These are phyloP conservation scores for Panicum hallii DNA, from an alignment of 202 grass and related monocot genomes.

Conservation along the genomic window DNA sequence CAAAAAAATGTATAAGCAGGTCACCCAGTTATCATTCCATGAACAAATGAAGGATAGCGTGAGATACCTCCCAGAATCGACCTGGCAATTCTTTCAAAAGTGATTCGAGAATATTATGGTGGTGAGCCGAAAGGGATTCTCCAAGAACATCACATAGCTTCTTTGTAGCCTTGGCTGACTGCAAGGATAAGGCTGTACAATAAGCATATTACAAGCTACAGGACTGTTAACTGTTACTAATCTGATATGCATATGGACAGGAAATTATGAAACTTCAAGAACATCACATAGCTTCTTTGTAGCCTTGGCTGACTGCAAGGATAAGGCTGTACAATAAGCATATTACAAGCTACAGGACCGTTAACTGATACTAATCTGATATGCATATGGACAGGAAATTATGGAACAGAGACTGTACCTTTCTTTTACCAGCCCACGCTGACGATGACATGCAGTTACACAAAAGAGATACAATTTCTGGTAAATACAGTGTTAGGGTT, in stretches of 20 bases:
- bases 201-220: conserved; percentile 41
- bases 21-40: neutral
- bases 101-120: conserved; percentile 80
- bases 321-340: conserved; percentile 39
- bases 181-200: conserved; percentile 46
- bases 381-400: conserved; percentile 21
- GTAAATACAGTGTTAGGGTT: conserved; percentile 87
- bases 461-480: conserved; percentile 47
- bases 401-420: conserved; percentile 58
- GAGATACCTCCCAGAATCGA: conserved; percentile 92
- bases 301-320: conserved; percentile 88
- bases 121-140: conserved; percentile 65
- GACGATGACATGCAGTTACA: conserved; percentile 50
- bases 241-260: conserved; percentile 22
- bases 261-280: conserved; percentile 59
- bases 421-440: conserved; percentile 74
- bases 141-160: conserved; percentile 84
- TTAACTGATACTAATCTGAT: conserved; percentile 32
- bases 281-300: conserved; percentile 78
- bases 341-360: conserved; percentile 28
- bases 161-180: conserved; percentile 89
- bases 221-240: conserved; percentile 22
- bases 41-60: conserved; percentile 13
- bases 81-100: conserved; percentile 90
- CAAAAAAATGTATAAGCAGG: conserved; percentile 10